Evolutionary conservation across 1,284 basidiomycete genomes (phyloP).

Genomic region (Phaffia rhodozyma): DNA sequence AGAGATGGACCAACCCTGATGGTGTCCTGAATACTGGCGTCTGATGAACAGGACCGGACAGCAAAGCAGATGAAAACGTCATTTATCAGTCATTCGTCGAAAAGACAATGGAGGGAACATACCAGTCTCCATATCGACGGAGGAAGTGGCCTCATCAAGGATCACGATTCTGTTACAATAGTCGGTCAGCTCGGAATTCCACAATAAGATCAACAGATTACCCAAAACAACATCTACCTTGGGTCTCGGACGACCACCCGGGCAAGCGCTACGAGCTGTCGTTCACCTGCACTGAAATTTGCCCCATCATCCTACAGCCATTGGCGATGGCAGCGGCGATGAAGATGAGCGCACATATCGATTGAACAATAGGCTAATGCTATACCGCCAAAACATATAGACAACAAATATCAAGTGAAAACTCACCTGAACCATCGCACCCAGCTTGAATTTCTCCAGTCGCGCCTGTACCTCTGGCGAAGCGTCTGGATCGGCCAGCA

Average conservation of each 20-base stretch:
- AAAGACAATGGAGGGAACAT: background rate
- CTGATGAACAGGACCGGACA: conserved; percentile 23
- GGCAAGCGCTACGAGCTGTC: conserved; percentile 15
- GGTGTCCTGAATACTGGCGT: conserved; percentile 58
- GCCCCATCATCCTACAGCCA: conserved; percentile 21
- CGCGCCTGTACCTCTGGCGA: conserved; percentile 32
- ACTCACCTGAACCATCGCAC: conserved; percentile 29
- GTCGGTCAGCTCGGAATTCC: conserved; percentile 52
- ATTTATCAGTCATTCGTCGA: background rate
- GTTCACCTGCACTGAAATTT: conserved; percentile 17
- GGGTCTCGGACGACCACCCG: conserved; percentile 13
- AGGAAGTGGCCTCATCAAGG: conserved; percentile 50
- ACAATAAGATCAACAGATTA: conserved; percentile 16
- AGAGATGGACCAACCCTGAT: conserved; percentile 33
- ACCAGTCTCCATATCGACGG: conserved; percentile 59
- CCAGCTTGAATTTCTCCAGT: conserved; percentile 50
- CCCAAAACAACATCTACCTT: background rate
- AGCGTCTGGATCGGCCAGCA: conserved; percentile 37
- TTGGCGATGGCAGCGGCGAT: too few species aligned
- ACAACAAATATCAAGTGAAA: too few species aligned
- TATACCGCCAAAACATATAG: too few species aligned
- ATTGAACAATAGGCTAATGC: too few species aligned
- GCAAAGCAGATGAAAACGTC: background rate
- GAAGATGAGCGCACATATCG: too few species aligned
- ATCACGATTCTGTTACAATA: conserved; percentile 55